Conservation (phyloP, 345 rosid species). For the Citrus glauca region DNA sequence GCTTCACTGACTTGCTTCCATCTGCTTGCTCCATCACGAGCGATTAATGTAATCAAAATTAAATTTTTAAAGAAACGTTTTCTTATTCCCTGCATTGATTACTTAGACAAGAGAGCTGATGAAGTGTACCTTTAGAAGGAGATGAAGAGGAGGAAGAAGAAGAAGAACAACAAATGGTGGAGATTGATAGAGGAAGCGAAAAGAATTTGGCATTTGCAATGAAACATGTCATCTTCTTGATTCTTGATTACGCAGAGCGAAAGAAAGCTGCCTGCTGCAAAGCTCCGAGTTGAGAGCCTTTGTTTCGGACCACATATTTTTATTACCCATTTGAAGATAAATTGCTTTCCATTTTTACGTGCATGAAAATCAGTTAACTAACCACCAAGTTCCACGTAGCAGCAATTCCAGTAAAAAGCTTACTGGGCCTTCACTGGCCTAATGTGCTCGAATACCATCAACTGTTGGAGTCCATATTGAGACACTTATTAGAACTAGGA, state of each 20-base stretch:
- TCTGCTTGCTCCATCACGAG: constrained; percentile 18
- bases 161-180: constrained; percentile 35
- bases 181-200: constrained; percentile 25
- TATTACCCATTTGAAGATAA: background rate
- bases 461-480: too few relatives aligned
- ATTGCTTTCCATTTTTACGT: too few relatives aligned
- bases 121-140: constrained; percentile 39
- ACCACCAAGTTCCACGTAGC: too few relatives aligned
- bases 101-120: background rate
- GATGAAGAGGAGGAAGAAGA: constrained; percentile 40
- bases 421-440: too few relatives aligned
- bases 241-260: background rate
- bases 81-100: too few relatives aligned
- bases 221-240: constrained; percentile 30
- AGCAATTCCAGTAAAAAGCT: too few relatives aligned
- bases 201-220: constrained; percentile 31
- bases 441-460: too few relatives aligned
- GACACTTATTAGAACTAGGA: too few relatives aligned
- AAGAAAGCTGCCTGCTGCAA: background rate
- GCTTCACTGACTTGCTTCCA: constrained; percentile 42
- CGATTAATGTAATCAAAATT: background rate
- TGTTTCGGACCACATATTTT: background rate
- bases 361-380: too few relatives aligned
- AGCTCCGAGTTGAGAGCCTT: background rate
- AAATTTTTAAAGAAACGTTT: background rate